phyloP scores from a whole-genome alignment of 306 rosid species.

The Medicago truncatula region MtrunA17r5.0-ANR NC_053048.1:40274501-40275000 shows the following conservation, averaged over 20 bases:
- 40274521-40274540: background rate
- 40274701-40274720: background rate
- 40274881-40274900: background rate
- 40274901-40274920: background rate
- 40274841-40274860: background rate
- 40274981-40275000: conserved; percentile 4
- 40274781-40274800: background rate
- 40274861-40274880: background rate
- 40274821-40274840: background rate
- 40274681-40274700: background rate
- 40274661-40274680: background rate
- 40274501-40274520: background rate
- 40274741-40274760: background rate
- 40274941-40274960: background rate
- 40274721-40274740: background rate
- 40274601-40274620: background rate
- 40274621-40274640: background rate
- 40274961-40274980: background rate
- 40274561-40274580: background rate
- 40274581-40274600: background rate
- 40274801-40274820: background rate
- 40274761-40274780: background rate
- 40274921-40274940: background rate
- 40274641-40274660: background rate
- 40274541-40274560: background rate